Conservation (phyloP, 208 protist genomes). For the Leishmania braziliensis region DNA sequence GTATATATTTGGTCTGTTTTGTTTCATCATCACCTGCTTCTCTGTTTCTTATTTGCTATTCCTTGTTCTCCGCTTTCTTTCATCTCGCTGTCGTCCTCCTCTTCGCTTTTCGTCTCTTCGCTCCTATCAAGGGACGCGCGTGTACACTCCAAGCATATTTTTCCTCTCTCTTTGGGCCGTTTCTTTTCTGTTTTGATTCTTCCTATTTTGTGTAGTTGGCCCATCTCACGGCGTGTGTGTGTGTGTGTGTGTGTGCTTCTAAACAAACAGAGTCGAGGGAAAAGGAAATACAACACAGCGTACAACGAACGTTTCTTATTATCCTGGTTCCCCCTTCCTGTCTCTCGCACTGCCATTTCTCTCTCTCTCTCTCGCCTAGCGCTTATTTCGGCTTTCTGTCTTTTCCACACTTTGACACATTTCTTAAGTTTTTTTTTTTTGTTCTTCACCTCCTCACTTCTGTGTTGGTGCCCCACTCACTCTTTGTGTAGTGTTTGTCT, state of each 20-base stretch:
- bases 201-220: background rate
- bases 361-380: background rate
- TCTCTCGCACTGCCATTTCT: background rate
- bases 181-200: background rate
- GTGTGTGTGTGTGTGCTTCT: background rate
- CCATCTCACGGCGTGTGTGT: background rate
- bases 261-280: background rate
- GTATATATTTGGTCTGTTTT: background rate
- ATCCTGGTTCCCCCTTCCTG: background rate
- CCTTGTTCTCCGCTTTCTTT: slow-evolving; percentile 2
- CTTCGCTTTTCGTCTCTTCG: background rate
- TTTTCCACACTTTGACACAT: background rate
- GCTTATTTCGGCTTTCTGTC: background rate
- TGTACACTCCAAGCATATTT: slow-evolving; percentile 14
- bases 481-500: background rate
- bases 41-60: background rate
- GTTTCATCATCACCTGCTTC: background rate
- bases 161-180: background rate
- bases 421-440: background rate
- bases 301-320: no score
- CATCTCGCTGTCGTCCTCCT: background rate
- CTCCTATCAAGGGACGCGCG: background rate
- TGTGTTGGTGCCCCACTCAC: background rate
- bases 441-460: background rate
- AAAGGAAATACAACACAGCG: background rate